These are phyloP conservation scores for Vairimorpha ceranae DNA, from an alignment of 371 early-diverging fungal genomes.

Conservation along the genomic window DNA sequence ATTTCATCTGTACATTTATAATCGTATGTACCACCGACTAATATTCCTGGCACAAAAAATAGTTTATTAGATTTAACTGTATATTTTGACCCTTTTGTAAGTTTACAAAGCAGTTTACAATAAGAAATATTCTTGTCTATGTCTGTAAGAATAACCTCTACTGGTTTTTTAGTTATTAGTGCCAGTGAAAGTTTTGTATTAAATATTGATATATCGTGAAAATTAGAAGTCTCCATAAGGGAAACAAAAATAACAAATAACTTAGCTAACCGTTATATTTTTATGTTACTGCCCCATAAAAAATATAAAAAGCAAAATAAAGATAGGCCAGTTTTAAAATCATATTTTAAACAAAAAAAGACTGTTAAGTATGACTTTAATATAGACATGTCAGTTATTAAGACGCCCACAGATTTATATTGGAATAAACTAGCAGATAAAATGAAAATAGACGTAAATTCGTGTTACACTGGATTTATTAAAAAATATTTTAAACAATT, in stretches of 20 bases:
- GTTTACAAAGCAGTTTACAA: not conserved
- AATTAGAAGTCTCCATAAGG: too few species aligned
- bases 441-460: too few species aligned
- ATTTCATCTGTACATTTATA: constrained; percentile 30
- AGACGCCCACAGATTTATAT: not conserved
- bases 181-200: not conserved
- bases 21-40: constrained; percentile 28
- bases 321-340: not conserved
- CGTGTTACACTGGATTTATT: not conserved
- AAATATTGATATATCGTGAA: not conserved
- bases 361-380: not conserved
- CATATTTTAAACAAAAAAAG: not conserved
- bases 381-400: not conserved
- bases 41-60: constrained; percentile 28
- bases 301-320: not conserved
- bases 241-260: too few species aligned
- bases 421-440: not conserved
- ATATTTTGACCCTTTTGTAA: not conserved
- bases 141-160: not conserved
- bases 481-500: not conserved
- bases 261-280: too few species aligned
- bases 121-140: not conserved
- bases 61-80: not conserved
- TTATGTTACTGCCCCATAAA: too few species aligned
- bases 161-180: not conserved